Conservation (phyloP, 2,329 filamentous ascomycete genomes). For the Colletotrichum chlorophyti region DNA sequence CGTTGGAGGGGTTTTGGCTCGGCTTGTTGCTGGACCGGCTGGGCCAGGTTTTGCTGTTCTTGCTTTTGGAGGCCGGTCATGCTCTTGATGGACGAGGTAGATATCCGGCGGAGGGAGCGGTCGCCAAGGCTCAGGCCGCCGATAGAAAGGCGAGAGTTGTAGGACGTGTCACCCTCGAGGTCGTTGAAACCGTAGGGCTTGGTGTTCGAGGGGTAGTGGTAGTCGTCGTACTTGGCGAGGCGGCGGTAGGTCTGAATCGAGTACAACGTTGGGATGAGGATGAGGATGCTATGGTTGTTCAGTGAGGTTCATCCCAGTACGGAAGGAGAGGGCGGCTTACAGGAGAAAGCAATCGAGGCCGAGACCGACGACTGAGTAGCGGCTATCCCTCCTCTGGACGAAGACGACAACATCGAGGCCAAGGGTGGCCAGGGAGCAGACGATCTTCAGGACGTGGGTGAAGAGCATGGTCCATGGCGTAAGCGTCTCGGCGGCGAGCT, state of each 20-base stretch:
- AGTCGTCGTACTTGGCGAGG: slow-evolving; percentile 56
- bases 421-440: slow-evolving; percentile 53
- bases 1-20: slow-evolving; percentile 1
- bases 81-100: slow-evolving; percentile 24
- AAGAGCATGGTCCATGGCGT: slow-evolving; percentile 63
- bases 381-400: slow-evolving; percentile 47
- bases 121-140: slow-evolving; percentile 16
- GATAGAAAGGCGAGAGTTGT: slow-evolving; percentile 23
- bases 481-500: slow-evolving; percentile 54
- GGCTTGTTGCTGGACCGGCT: neutral
- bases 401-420: slow-evolving; percentile 61
- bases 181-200: slow-evolving; percentile 54
- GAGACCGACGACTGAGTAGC: slow-evolving; percentile 57
- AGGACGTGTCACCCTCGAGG: slow-evolving; percentile 31
- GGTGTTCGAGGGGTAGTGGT: slow-evolving; percentile 55
- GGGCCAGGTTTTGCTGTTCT: neutral
- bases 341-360: slow-evolving; percentile 55
- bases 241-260: slow-evolving; percentile 54
- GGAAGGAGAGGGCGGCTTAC: slow-evolving; percentile 43
- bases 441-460: slow-evolving; percentile 57
- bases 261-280: slow-evolving; percentile 53
- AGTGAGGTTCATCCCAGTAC: neutral
- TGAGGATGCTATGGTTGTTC: slow-evolving; percentile 43
- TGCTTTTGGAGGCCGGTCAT: neutral
- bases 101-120: slow-evolving; percentile 28